Evolutionary conservation across 75 land plant species (phyloP).

Genomic region (Picea glauca): DNA sequence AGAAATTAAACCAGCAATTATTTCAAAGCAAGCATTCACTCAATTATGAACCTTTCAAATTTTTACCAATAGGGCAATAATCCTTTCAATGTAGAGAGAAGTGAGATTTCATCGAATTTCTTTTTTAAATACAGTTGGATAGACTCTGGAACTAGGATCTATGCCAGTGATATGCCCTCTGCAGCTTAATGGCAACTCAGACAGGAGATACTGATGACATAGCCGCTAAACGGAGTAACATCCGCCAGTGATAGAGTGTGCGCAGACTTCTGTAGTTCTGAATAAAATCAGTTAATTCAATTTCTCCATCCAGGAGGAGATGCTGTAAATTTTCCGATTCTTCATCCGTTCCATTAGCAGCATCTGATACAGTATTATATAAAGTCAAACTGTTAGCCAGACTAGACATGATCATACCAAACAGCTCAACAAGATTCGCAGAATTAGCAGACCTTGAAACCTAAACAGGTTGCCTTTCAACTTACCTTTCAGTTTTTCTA

Average conservation of each 20-base stretch:
- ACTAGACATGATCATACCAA: background rate
- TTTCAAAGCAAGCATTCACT: too few relatives aligned
- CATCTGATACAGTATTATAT: conserved; percentile 41
- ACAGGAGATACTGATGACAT: conserved; percentile 22
- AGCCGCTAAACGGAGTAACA: conserved; percentile 67
- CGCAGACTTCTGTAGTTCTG: conserved; percentile 79
- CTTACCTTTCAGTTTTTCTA: conserved; percentile 74
- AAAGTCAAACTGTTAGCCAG: background rate
- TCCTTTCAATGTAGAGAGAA: too few relatives aligned
- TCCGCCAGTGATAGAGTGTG: conserved; percentile 56
- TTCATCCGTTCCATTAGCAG: conserved; percentile 68
- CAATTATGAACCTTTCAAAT: too few relatives aligned
- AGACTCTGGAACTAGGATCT: too few relatives aligned
- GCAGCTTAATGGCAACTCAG: background rate
- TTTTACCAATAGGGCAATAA: too few relatives aligned
- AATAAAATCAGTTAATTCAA: conserved; percentile 59
- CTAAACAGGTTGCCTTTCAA: background rate
- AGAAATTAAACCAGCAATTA: too few relatives aligned
- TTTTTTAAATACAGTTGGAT: too few relatives aligned
- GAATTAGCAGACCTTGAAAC: background rate
- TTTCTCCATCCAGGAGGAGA: conserved; percentile 54
- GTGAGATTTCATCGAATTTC: too few relatives aligned
- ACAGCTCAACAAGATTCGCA: background rate
- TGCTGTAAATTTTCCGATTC: conserved; percentile 71
- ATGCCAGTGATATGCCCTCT: too few relatives aligned